Conservation (phyloP, 2,329 filamentous ascomycete species). For the Fusarium subglutinans region DNA sequence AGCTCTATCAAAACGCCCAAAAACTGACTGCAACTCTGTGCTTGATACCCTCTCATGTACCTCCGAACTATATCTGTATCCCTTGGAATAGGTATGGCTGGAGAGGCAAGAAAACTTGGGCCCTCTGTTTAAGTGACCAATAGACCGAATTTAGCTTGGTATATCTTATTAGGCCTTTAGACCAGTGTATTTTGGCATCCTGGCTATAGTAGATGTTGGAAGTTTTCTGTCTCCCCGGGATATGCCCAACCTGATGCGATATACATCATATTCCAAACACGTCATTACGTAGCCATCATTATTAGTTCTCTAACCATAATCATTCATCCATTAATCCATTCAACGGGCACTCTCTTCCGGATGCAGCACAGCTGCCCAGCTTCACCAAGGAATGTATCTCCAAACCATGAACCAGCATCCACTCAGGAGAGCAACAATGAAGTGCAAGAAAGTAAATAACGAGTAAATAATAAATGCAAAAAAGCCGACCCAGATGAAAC, state of each 20-base stretch:
- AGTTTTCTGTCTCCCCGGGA: neutral
- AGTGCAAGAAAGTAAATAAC: neutral
- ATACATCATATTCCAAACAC: slow-evolving; percentile 5
- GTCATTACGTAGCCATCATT: slow-evolving; percentile 34
- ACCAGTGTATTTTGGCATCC: neutral
- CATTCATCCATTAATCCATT: slow-evolving; percentile 30
- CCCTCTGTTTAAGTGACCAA: neutral
- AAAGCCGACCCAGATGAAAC: slow-evolving; percentile 38
- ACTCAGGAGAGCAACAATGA: neutral
- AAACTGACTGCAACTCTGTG: neutral
- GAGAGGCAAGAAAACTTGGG: neutral
- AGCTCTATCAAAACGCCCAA: neutral
- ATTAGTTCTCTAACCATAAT: slow-evolving; percentile 35
- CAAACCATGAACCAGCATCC: slow-evolving; percentile 11
- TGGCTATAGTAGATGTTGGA: neutral
- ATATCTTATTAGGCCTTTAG: neutral
- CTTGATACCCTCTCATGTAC: neutral
- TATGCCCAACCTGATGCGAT: slow-evolving; percentile 14
- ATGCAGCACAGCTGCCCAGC: slow-evolving; percentile 25
- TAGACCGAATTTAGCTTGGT: neutral
- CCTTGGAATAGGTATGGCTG: neutral
- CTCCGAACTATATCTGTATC: slow-evolving; percentile 6
- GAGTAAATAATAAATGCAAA: slow-evolving; percentile 19
- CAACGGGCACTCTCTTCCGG: slow-evolving; percentile 1
- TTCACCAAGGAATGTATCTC: slow-evolving; percentile 18